phyloP scores from a whole-genome alignment of 768 basidiomycete genomes.

The Clitopilus passeckerianus region DNA sequence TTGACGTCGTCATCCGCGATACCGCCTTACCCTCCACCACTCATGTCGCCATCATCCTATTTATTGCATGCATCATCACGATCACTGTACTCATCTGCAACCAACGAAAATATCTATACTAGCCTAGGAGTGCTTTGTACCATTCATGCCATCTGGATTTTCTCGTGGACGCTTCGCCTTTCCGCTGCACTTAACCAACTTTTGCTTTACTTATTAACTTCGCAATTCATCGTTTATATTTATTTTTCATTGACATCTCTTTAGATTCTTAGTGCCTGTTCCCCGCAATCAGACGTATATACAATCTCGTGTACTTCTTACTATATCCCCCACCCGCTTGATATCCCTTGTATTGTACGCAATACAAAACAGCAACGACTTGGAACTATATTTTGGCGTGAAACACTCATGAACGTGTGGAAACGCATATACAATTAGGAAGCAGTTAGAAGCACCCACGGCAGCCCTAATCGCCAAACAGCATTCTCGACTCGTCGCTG shows the following conservation, averaged over 20 bases:
- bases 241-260: not conserved
- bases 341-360: not conserved
- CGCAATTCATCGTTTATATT: not conserved
- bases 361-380: not conserved
- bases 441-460: too few species aligned
- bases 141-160: not conserved
- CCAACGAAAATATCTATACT: not conserved
- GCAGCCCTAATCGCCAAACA: not conserved
- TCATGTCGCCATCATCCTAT: not conserved
- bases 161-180: not conserved
- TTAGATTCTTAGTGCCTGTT: not conserved
- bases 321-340: not conserved
- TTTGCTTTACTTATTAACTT: not conserved
- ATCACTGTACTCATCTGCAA: not conserved
- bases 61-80: not conserved
- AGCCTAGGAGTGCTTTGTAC: not conserved
- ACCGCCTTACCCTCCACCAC: slow-evolving; percentile 6
- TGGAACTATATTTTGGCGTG: not conserved
- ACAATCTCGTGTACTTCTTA: not conserved
- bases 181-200: not conserved
- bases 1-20: slow-evolving; percentile 17
- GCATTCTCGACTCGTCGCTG: not conserved
- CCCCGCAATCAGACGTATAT: not conserved
- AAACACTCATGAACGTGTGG: too few species aligned
- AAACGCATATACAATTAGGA: too few species aligned